A percentile compares a stretch with the other conserved stretches of the same genome.
phyloP scores from a whole-genome alignment of 1,284 basidiomycete genomes.

The Irpex sp. region DNA sequence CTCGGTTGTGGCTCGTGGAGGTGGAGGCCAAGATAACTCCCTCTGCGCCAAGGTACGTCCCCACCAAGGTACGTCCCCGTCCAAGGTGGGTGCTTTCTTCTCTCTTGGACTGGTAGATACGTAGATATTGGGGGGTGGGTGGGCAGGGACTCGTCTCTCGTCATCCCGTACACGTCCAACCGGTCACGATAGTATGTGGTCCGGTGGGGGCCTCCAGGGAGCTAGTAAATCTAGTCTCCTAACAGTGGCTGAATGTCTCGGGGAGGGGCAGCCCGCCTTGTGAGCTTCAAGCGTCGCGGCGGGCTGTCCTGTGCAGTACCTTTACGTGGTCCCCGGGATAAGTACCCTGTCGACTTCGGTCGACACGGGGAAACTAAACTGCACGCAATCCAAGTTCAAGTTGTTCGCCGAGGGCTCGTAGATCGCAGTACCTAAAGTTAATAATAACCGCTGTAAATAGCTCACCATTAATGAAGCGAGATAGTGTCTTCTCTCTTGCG shows the following conservation, averaged over 20 bases:
- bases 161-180: not conserved
- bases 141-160: not conserved
- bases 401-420: no score
- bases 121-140: not conserved
- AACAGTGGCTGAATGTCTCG: not conserved
- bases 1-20: no score
- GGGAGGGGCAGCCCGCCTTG: not conserved
- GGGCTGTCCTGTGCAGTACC: not conserved
- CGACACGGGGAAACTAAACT: not conserved
- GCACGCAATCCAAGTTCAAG: not conserved
- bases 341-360: not conserved
- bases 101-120: not conserved
- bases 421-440: no score
- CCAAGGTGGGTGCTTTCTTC: not conserved
- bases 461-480: no score
- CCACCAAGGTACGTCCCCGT: no score
- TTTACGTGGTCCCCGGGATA: slow-evolving; percentile 1
- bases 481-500: no score
- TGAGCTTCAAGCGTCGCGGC: not conserved
- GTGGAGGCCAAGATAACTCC: no score
- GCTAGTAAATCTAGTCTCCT: not conserved
- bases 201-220: not conserved
- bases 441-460: no score
- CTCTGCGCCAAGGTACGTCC: no score
- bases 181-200: not conserved